phyloP scores from a whole-genome alignment of 805 yeast species.

The Teunomyces atbi region DNA sequence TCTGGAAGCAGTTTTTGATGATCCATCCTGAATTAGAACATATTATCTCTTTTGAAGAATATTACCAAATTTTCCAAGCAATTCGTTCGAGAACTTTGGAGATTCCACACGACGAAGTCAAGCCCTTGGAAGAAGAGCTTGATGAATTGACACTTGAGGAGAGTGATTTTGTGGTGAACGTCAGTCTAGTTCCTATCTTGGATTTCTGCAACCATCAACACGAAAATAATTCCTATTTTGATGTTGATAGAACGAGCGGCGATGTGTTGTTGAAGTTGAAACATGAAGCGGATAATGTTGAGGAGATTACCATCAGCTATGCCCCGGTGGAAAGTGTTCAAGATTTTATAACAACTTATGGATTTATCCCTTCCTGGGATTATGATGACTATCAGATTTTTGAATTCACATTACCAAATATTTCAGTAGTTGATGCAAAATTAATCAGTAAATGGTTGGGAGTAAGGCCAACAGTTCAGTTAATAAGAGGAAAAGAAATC shows the following conservation, averaged over 20 bases:
- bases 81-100: constrained; percentile 62
- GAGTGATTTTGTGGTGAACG: constrained; percentile 46
- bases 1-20: neutral
- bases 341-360: constrained; percentile 28
- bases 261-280: constrained; percentile 41
- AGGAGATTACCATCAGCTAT: constrained; percentile 27
- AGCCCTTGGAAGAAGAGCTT: neutral
- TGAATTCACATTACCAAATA: constrained; percentile 9
- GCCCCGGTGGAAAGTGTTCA: constrained; percentile 21
- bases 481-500: constrained; percentile 14
- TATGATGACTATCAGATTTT: constrained; percentile 12
- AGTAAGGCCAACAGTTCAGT: constrained; percentile 26
- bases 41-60: constrained; percentile 19
- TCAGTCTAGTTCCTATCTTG: constrained; percentile 61
- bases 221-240: constrained; percentile 55
- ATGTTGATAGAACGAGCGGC: constrained; percentile 45
- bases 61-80: constrained; percentile 39
- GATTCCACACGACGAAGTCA: constrained; percentile 47
- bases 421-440: constrained; percentile 11
- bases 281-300: neutral
- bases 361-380: constrained; percentile 25
- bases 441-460: constrained; percentile 28
- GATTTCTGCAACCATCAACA: constrained; percentile 67
- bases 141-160: neutral
- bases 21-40: constrained; percentile 2